These are phyloP conservation scores for Amanita pseudoporphyria DNA, from an alignment of 768 basidiomycete genomes.

Conservation along the genomic window DNA sequence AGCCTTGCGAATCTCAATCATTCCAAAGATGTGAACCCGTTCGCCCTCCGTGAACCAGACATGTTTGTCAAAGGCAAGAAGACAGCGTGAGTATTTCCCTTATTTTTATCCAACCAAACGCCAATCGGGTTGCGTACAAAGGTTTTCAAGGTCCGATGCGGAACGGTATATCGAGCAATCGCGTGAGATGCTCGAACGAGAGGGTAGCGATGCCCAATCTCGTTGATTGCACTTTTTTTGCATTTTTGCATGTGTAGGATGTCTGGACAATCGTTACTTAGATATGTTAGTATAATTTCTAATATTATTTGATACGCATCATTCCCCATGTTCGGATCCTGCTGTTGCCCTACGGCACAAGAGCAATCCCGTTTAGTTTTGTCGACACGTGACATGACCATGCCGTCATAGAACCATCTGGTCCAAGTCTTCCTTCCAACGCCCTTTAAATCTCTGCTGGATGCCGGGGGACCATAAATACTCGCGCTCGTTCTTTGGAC, in stretches of 20 bases:
- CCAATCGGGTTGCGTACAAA: conserved; percentile 17
- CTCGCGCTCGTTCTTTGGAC: conserved; percentile 5
- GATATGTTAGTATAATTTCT: neutral
- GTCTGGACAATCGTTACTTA: neutral
- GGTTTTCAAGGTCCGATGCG: conserved; percentile 61
- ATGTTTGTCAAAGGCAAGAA: conserved; percentile 76
- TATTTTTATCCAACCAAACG: neutral
- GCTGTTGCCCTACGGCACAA: neutral
- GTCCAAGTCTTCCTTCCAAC: neutral
- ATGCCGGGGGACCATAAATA: conserved; percentile 1
- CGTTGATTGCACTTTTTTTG: neutral
- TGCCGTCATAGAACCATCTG: conserved; percentile 2
- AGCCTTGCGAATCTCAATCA: conserved; percentile 80
- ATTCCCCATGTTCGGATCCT: too few species aligned
- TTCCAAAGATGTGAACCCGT: conserved; percentile 78
- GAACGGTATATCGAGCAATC: conserved; percentile 57
- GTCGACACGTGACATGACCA: neutral
- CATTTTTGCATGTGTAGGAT: too few species aligned
- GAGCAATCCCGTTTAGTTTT: neutral
- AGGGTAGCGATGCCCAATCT: conserved; percentile 4
- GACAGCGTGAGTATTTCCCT: conserved; percentile 44
- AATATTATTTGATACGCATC: too few species aligned
- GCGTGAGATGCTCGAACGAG: conserved; percentile 38
- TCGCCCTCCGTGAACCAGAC: conserved; percentile 80
- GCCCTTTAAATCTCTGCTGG: too few species aligned